Percentiles rank a stretch among this genome's conserved stretches.
Conservation (phyloP, 2,329 filamentous ascomycete genomes). For the Cercospora beticola region DNA sequence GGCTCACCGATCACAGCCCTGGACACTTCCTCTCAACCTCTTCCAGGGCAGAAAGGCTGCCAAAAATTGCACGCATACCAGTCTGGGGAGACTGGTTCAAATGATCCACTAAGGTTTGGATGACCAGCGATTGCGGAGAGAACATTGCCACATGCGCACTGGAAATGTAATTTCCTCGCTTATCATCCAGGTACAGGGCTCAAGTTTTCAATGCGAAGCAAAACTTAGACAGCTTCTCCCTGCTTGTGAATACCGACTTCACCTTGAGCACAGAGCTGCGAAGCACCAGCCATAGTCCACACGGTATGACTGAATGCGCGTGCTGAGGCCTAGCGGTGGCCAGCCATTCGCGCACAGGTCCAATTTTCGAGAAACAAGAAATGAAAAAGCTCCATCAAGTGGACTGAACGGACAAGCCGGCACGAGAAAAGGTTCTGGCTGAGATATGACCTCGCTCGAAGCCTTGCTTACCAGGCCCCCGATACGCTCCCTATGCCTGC, state of each 20-base stretch:
- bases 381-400: background rate
- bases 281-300: background rate
- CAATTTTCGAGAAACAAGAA: background rate
- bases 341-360: background rate
- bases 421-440: background rate
- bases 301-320: background rate
- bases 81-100: background rate
- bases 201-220: background rate
- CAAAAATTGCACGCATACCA: background rate
- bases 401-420: background rate
- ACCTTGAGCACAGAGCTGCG: background rate
- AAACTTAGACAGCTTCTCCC: background rate
- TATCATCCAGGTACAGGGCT: background rate
- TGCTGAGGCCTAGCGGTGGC: background rate
- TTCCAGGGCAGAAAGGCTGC: background rate
- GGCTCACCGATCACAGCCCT: background rate
- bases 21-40: background rate
- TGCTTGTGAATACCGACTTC: background rate
- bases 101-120: background rate
- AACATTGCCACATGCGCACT: background rate
- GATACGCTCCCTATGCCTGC: background rate
- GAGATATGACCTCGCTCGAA: background rate
- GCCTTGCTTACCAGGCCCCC: background rate
- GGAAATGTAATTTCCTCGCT: background rate
- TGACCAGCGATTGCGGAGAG: background rate